These are phyloP conservation scores for Biscutella laevigata DNA, from an alignment of 441 rosid species.

Conservation along the genomic window DNA sequence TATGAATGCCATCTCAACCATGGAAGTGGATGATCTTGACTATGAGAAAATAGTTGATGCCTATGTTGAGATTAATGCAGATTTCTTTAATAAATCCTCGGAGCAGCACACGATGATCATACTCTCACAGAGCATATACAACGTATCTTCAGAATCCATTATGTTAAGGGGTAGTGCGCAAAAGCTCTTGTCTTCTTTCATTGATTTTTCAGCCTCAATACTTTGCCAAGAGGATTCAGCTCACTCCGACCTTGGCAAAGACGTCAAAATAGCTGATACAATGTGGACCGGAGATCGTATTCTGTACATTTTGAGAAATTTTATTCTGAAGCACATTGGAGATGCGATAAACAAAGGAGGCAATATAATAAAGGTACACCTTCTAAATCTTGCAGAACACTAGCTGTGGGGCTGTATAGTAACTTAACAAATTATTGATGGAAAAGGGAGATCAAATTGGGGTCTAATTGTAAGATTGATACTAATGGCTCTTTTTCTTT, in stretches of 20 bases:
- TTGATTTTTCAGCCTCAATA: constrained; percentile 59
- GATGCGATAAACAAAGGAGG: constrained; percentile 54
- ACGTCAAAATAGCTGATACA: constrained; percentile 27
- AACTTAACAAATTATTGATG: not conserved
- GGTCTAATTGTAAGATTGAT: not conserved
- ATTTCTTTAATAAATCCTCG: constrained; percentile 39
- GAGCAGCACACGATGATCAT: constrained; percentile 58
- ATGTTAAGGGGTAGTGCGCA: constrained; percentile 76
- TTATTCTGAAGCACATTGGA: constrained; percentile 64
- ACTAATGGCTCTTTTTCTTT: not conserved
- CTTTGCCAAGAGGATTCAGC: constrained; percentile 32
- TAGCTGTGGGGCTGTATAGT: constrained; percentile 1
- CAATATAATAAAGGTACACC: constrained; percentile 57
- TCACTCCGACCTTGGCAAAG: constrained; percentile 24
- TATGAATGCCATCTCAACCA: constrained; percentile 64
- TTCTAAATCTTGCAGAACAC: not conserved
- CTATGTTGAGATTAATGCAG: constrained; percentile 51
- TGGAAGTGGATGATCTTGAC: constrained; percentile 81
- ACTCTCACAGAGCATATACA: constrained; percentile 71
- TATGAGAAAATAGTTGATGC: constrained; percentile 60
- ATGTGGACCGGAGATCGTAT: constrained; percentile 55
- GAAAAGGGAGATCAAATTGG: constrained; percentile 3
- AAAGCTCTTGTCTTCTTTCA: constrained; percentile 56
- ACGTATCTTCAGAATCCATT: constrained; percentile 69
- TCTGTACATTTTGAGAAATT: constrained; percentile 44